phyloP scores from a whole-genome alignment of 1,284 basidiomycete species.

The Pulchroboletus neoregius region DNA sequence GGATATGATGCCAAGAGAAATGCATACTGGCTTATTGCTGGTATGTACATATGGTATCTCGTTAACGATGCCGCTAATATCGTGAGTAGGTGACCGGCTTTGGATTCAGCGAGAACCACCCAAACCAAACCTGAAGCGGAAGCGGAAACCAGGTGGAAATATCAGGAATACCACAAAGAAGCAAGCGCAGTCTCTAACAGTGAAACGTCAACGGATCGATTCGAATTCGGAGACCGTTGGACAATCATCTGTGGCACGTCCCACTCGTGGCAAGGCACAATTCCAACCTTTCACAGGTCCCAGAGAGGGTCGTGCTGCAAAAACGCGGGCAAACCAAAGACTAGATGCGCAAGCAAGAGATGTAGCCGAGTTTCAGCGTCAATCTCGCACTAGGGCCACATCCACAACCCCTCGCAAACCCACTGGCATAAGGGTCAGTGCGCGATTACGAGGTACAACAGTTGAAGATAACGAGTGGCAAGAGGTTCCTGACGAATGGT shows the following conservation, averaged over 20 bases:
- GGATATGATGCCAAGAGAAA: slow-evolving; percentile 81
- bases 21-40: slow-evolving; percentile 86
- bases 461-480: slow-evolving; percentile 70
- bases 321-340: slow-evolving; percentile 64
- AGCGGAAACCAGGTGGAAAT: slow-evolving; percentile 36
- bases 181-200: slow-evolving; percentile 16
- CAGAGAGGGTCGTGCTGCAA: slow-evolving; percentile 56
- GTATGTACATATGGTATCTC: slow-evolving; percentile 37
- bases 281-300: slow-evolving; percentile 21
- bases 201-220: slow-evolving; percentile 26
- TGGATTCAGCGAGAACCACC: slow-evolving; percentile 80
- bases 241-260: slow-evolving; percentile 14
- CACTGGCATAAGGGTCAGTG: slow-evolving; percentile 61
- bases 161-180: slow-evolving; percentile 30
- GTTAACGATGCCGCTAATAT: slow-evolving; percentile 5
- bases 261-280: slow-evolving; percentile 14
- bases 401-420: slow-evolving; percentile 31
- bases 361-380: slow-evolving; percentile 56
- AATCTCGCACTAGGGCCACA: slow-evolving; percentile 27
- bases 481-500: slow-evolving; percentile 72
- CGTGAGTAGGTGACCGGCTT: slow-evolving; percentile 61
- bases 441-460: slow-evolving; percentile 52
- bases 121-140: slow-evolving; percentile 56
- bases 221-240: background rate
- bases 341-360: slow-evolving; percentile 66